Evolutionary conservation across 2,329 filamentous ascomycete species (phyloP).

Genomic region (Aureobasidium sp.): DNA sequence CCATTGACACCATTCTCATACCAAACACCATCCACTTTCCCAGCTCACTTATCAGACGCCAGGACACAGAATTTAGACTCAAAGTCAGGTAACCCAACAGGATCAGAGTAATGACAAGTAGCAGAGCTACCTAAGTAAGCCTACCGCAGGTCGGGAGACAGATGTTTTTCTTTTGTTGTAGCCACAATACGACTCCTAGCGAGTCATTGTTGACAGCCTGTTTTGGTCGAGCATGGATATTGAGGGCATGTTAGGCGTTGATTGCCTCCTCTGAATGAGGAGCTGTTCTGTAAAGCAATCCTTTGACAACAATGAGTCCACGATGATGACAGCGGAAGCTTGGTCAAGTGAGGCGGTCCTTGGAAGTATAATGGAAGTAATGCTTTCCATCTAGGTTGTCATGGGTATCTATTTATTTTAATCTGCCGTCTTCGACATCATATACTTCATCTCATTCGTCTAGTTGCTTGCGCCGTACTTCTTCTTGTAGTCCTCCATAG

Average conservation of each 20-base stretch:
- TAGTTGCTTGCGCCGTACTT: constrained; percentile 27
- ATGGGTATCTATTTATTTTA: constrained; percentile 14
- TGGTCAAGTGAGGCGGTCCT: background rate
- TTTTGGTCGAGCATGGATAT: background rate
- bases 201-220: background rate
- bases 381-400: constrained; percentile 5
- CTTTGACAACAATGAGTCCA: background rate
- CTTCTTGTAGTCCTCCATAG: constrained; percentile 64
- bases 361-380: background rate
- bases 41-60: background rate
- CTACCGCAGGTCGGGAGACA: background rate
- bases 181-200: background rate
- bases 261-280: background rate
- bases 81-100: background rate
- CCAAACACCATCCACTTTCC: background rate
- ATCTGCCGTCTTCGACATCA: background rate
- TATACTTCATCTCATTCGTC: constrained; percentile 1
- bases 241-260: background rate
- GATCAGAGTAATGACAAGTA: background rate
- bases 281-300: background rate
- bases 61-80: background rate
- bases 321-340: background rate
- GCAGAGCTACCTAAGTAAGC: background rate
- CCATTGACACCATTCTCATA: constrained; percentile 9
- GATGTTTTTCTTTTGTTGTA: background rate